Base-by-base conservation (phyloP, 179 eudicot genomes). In the Silene coronaria region DNA sequence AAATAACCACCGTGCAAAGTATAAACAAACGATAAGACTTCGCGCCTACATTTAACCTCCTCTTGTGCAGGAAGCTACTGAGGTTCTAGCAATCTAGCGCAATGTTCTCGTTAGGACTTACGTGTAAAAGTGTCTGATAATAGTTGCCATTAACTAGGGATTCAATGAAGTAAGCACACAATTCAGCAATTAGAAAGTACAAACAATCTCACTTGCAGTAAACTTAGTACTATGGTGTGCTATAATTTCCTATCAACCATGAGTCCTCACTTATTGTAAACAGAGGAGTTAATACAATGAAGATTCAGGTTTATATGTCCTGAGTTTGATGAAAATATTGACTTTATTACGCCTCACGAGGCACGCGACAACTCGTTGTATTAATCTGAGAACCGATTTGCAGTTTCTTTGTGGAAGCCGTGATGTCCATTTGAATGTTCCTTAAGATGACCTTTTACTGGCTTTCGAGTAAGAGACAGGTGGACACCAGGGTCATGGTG, bases 401-500 rank as follows among this genome's bases (percentile, higher is more conserved):
- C 77, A 11, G 65, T 34, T 55, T 74, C 76, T 55, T 48, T 81
- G 53, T 34, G 67, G 51, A 21, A 16, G 58, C 22, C 27, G 60
- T 57, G 19, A 36, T 28, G 19, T n/a, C 67, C 63, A 65, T 76
- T 76, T 22, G 62, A 46, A 23, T 58, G 60, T 28, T 70, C 79
- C 78, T 80, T 77, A 74, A 58, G 64, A 19, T 28, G 51, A 57
- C 76, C 83, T 38, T 82, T 81, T 19, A 62, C 72, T 22, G 87
- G 80, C 60, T 88, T 91, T 42, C 87, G 75, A 1, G 79, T 76
- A 57, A 90, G 46, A 21, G 91, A 84, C 32, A 90, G 69, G 78
- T 89, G 98, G 71, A 90, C 84, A 2, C 98, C 98, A 0, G 97
- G 98, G 61, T 90, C 90, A 73, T 87, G 82, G 77, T 93, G 91